Evolutionary conservation across 1,284 basidiomycete genomes (phyloP).

Genomic region (Pseudozyma pruni): DNA sequence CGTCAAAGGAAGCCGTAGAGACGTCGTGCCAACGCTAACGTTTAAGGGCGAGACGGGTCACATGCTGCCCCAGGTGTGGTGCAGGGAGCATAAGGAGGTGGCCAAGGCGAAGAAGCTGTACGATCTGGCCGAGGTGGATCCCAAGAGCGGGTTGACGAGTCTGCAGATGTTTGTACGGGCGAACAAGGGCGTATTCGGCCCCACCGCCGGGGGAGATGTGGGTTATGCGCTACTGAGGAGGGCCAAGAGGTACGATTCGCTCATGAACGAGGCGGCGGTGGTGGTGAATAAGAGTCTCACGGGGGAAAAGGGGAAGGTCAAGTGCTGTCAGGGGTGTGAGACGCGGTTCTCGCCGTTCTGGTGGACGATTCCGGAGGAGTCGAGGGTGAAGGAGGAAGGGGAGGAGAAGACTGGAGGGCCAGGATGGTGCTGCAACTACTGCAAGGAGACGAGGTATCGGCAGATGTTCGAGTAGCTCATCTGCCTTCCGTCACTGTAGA

Average conservation of each 20-base stretch:
- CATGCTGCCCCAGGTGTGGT: slow-evolving; percentile 83
- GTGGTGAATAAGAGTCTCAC: slow-evolving; percentile 5
- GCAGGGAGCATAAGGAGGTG: slow-evolving; percentile 79
- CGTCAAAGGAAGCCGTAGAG: slow-evolving; percentile 70
- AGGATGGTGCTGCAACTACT: slow-evolving; percentile 40
- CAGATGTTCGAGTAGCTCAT: neutral
- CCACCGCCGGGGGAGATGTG: slow-evolving; percentile 62
- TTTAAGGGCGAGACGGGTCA: slow-evolving; percentile 87
- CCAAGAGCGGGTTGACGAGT: slow-evolving; percentile 82
- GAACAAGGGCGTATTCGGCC: slow-evolving; percentile 84
- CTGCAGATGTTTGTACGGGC: slow-evolving; percentile 83
- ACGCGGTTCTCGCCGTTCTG: slow-evolving; percentile 47
- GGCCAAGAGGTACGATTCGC: slow-evolving; percentile 53
- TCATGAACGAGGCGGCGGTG: neutral
- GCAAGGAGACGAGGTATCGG: slow-evolving; percentile 29
- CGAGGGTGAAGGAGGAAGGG: slow-evolving; percentile 2
- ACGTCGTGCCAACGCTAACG: slow-evolving; percentile 74
- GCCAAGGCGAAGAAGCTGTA: slow-evolving; percentile 76
- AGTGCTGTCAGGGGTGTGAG: slow-evolving; percentile 28
- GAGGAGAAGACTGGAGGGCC: neutral
- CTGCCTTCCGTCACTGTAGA: no score
- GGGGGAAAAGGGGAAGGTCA: neutral
- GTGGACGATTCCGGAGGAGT: slow-evolving; percentile 20
- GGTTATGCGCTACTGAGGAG: slow-evolving; percentile 57
- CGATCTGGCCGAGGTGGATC: slow-evolving; percentile 83